Evolutionary conservation across 192 early-diverging fungal genomes (phyloP).

Genomic region (Blastocladiella britannica): DNA sequence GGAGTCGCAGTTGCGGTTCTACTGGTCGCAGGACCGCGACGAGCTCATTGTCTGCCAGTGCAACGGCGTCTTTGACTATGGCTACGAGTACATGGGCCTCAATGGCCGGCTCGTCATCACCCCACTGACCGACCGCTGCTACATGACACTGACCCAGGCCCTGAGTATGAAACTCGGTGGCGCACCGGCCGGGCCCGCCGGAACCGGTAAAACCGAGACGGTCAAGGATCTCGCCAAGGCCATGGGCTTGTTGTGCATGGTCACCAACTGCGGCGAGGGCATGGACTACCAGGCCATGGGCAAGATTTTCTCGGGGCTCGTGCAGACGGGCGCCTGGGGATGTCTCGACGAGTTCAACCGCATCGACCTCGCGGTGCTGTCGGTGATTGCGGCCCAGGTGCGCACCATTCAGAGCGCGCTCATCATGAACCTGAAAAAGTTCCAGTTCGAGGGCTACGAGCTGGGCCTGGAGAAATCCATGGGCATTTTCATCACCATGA

Average conservation of each 20-base stretch:
- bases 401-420: conserved; percentile 97
- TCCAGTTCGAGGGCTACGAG: conserved; percentile 80
- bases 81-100: conserved; percentile 95
- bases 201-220: conserved; percentile 97
- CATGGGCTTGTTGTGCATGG: conserved; percentile 87
- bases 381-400: conserved; percentile 96
- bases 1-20: conserved; percentile 91
- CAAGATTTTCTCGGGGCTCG: conserved; percentile 96
- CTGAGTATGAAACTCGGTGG: conserved; percentile 81
- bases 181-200: conserved; percentile 93
- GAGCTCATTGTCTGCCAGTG: conserved; percentile 74
- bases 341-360: conserved; percentile 99
- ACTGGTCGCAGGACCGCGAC: conserved; percentile 38
- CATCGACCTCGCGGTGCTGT: conserved; percentile 88
- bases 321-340: conserved; percentile 97
- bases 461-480: conserved; percentile 72
- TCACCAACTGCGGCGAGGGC: conserved; percentile 99
- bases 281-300: conserved; percentile 99
- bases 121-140: conserved; percentile 95
- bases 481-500: conserved; percentile 97
- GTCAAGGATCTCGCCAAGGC: conserved; percentile 91
- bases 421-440: conserved; percentile 39
- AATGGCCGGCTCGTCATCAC: conserved; percentile 95
- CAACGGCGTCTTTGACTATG: conserved; percentile 81
- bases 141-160: conserved; percentile 94